Conservation (phyloP, 202 grass and related monocot genomes). For the Alloteropsis angusta region DNA sequence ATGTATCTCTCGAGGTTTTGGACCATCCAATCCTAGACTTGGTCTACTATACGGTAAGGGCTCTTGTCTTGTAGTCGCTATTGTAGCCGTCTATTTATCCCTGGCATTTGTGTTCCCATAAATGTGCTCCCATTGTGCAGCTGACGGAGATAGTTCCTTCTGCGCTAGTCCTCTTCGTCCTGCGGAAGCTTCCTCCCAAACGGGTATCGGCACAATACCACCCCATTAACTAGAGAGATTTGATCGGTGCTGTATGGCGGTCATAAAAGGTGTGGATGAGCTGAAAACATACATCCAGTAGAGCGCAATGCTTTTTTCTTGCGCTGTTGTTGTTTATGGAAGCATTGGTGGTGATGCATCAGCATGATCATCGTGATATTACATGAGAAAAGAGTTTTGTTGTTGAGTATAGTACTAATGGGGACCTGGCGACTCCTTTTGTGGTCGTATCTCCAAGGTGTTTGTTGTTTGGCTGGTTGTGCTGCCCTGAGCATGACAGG, state of each 20-base stretch:
- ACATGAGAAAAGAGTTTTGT: slow-evolving; percentile 6
- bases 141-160: slow-evolving; percentile 86
- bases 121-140: slow-evolving; percentile 28
- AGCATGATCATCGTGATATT: background rate
- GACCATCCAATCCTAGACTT: slow-evolving; percentile 90
- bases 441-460: background rate
- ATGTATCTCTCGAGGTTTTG: slow-evolving; percentile 73
- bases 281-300: slow-evolving; percentile 14
- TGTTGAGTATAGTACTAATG: background rate
- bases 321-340: slow-evolving; percentile 31
- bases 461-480: background rate
- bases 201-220: slow-evolving; percentile 77
- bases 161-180: slow-evolving; percentile 85
- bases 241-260: background rate
- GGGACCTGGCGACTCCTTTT: background rate
- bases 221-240: slow-evolving; percentile 57
- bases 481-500: background rate
- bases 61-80: background rate
- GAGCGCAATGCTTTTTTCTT: slow-evolving; percentile 22
- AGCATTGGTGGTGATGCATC: background rate
- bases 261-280: background rate
- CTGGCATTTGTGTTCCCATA: background rate
- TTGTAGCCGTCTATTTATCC: background rate
- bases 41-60: slow-evolving; percentile 75
- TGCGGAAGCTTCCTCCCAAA: slow-evolving; percentile 89